Base-by-base conservation (phyloP, 345 rosid genomes). In the Viola odorata region DNA sequence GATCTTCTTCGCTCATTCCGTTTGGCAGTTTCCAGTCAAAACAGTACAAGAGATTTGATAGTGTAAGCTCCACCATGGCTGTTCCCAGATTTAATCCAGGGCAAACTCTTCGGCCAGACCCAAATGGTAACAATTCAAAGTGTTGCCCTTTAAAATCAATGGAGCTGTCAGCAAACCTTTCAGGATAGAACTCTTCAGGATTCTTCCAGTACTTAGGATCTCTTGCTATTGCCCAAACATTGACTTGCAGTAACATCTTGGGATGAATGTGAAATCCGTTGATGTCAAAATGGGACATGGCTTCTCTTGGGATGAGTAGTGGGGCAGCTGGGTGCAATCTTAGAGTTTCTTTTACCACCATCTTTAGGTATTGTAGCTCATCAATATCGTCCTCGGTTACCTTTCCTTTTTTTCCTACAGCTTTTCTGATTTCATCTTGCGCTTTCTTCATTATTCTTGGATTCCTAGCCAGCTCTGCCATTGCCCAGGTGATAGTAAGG, bases 261-360 rank as follows among this genome's bases (percentile, higher is more conserved):
- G 72, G 78, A 37, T 61, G 12, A 23, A 82, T 65, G 44, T 54
- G 49, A 56, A 75, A 73, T 37, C 75, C 79, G 11, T 68, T 71
- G 50, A 86, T 50, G 44, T 68, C 65, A 17, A 66, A 80, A 12
- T 65, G 69, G 12, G 77, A 65, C 53, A 69, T 77, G 5, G 78
- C 67, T 72, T 86, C 82, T 56, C 85, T 77, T 11, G 84, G 80
- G 14, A 82, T 1, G 3, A 77, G 61, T 7, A 82, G 67, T 1
- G 80, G 80, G 5, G 55, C 66, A n/a, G 85, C 75, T 50, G 85
- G 83, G 50, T 86, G 84, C 71, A 82, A 37, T 64, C 85, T 74
- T 47, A 78, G 45, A 38, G 81, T 75, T 71, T 81, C 91, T 60
- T 81, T 81, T 16, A 80, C 47, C 1, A 78, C 75, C 78, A 80